phyloP scores from a whole-genome alignment of 768 basidiomycete species.

The Amanita phalloides region DNA sequence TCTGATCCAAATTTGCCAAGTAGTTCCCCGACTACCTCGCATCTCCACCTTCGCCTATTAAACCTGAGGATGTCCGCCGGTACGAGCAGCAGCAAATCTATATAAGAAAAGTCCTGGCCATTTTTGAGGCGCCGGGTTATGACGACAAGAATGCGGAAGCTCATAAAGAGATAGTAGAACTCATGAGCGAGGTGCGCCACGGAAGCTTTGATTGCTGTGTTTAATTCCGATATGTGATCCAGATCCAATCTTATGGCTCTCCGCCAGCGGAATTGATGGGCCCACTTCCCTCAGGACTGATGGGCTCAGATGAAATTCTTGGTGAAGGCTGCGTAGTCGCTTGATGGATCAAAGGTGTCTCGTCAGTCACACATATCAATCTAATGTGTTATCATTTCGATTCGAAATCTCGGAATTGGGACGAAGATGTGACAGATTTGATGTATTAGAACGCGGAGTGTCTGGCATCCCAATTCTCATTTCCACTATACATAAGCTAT shows the following conservation, averaged over 20 bases:
- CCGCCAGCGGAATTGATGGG: conserved; percentile 83
- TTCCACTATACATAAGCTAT: too few relatives aligned
- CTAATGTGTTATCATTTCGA: too few relatives aligned
- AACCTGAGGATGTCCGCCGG: conserved; percentile 47
- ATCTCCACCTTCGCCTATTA: conserved; percentile 40
- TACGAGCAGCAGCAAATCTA: conserved; percentile 51
- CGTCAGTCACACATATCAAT: too few relatives aligned
- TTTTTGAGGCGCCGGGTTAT: conserved; percentile 57
- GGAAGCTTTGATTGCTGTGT: not conserved
- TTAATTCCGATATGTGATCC: not conserved
- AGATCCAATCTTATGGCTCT: conserved; percentile 75
- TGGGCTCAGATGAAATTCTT: conserved; percentile 40
- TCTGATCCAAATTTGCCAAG: not conserved
- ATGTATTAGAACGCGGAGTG: too few relatives aligned
- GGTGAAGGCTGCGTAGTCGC: conserved; percentile 5
- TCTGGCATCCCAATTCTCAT: too few relatives aligned
- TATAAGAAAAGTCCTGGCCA: conserved; percentile 45
- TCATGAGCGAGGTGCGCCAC: conserved; percentile 66
- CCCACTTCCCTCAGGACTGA: conserved; percentile 57
- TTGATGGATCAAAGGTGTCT: not conserved
- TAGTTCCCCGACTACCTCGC: conserved; percentile 74
- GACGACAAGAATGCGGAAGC: conserved; percentile 40
- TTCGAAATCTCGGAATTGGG: too few relatives aligned
- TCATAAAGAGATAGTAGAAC: conserved; percentile 39
- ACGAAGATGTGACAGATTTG: too few relatives aligned